These are phyloP conservation scores for Fusarium zealandicum DNA, from an alignment of 2,329 filamentous ascomycete species.

Conservation along the genomic window DNA sequence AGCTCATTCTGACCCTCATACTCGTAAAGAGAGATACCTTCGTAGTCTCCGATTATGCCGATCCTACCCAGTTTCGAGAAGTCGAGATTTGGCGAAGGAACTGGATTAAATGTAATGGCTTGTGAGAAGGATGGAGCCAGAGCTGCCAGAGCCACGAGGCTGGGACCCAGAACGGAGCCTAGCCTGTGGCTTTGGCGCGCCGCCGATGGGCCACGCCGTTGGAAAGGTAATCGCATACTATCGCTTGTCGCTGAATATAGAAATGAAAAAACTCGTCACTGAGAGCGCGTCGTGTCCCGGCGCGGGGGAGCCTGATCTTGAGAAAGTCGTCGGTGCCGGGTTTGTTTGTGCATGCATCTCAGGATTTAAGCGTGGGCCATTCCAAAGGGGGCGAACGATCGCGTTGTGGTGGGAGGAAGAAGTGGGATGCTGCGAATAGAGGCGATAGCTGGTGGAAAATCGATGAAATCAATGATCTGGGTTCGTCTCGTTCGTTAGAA, in stretches of 20 bases:
- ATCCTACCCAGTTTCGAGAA: slow-evolving; percentile 80
- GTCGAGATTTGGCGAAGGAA: slow-evolving; percentile 77
- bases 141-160: slow-evolving; percentile 51
- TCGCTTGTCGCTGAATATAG: slow-evolving; percentile 31
- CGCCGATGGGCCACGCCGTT: slow-evolving; percentile 51
- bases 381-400: slow-evolving; percentile 33
- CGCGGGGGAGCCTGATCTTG: slow-evolving; percentile 15
- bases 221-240: slow-evolving; percentile 58
- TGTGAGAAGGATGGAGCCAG: slow-evolving; percentile 52
- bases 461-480: not conserved
- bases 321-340: slow-evolving; percentile 22
- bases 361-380: slow-evolving; percentile 39
- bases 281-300: slow-evolving; percentile 4
- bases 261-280: slow-evolving; percentile 14
- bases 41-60: slow-evolving; percentile 87
- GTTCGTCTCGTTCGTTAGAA: slow-evolving; percentile 6
- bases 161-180: slow-evolving; percentile 33
- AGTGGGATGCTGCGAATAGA: slow-evolving; percentile 10
- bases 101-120: slow-evolving; percentile 66
- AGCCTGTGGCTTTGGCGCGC: slow-evolving; percentile 47
- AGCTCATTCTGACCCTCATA: slow-evolving; percentile 80
- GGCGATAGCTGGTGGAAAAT: not conserved
- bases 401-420: slow-evolving; percentile 24
- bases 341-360: slow-evolving; percentile 41
- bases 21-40: slow-evolving; percentile 88